phyloP scores from a whole-genome alignment of 1,284 basidiomycete genomes.

The Sanguinoderma infundibulare region DNA sequence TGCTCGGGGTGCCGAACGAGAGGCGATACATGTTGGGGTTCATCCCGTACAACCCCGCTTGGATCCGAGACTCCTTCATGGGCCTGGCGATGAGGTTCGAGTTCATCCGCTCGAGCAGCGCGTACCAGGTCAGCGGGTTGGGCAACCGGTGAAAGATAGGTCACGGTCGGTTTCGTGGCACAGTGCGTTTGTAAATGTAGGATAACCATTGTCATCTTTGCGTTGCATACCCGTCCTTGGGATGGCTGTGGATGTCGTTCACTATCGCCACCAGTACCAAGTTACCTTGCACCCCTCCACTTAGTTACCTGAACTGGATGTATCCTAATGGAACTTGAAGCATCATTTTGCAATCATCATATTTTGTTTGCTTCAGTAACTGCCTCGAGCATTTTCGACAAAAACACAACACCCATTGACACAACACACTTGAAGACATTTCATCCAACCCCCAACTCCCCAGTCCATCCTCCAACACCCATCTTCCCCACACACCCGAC shows the following conservation, averaged over 20 bases:
- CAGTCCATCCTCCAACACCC: neutral
- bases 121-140: conserved; percentile 34
- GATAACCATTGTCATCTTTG: neutral
- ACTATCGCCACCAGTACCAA: too few relatives aligned
- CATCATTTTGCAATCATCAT: too few relatives aligned
- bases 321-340: neutral
- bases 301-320: neutral
- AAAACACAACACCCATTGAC: too few relatives aligned
- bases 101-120: conserved; percentile 24
- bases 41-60: conserved; percentile 28
- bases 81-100: conserved; percentile 25
- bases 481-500: neutral
- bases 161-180: neutral
- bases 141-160: conserved; percentile 14
- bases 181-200: neutral
- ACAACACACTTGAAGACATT: too few relatives aligned
- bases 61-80: conserved; percentile 29
- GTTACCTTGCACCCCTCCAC: neutral
- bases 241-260: too few relatives aligned
- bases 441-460: too few relatives aligned
- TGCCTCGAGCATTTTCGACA: too few relatives aligned
- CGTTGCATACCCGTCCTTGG: too few relatives aligned
- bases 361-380: too few relatives aligned
- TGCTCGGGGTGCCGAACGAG: conserved; percentile 18
- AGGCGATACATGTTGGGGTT: conserved; percentile 25